Evolutionary conservation across 2,329 filamentous ascomycete genomes (phyloP).

Genomic region (Neophaeococcomyces aloes): DNA sequence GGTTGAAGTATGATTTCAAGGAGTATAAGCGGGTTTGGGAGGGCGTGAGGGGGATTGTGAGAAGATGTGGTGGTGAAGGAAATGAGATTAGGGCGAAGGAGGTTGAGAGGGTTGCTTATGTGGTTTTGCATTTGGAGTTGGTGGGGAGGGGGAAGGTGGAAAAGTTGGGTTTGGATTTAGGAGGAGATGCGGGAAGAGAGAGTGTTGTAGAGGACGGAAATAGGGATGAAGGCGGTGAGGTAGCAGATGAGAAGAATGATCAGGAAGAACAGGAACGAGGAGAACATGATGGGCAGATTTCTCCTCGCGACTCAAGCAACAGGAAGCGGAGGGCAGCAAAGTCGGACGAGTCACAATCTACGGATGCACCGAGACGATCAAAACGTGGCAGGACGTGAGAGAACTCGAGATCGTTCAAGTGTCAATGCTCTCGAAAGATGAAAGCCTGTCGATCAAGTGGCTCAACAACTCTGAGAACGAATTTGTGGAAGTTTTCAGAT

Average conservation of each 20-base stretch:
- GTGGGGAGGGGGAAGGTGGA: constrained; percentile 1
- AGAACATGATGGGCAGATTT: not conserved
- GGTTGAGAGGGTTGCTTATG: constrained; percentile 20
- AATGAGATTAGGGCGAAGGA: constrained; percentile 10
- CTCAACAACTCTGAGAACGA: not conserved
- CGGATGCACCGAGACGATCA: not conserved
- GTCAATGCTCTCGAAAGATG: not conserved
- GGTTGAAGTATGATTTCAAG: constrained; percentile 32
- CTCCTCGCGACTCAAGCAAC: no score
- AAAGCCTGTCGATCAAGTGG: constrained; percentile 2
- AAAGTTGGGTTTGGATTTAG: not conserved
- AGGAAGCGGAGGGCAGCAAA: not conserved
- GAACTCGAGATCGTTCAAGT: not conserved
- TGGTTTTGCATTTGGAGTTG: constrained; percentile 16
- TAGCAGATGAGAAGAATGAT: not conserved
- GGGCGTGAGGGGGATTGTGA: constrained; percentile 9
- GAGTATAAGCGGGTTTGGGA: constrained; percentile 27
- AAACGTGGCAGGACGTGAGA: constrained; percentile 1
- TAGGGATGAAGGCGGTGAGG: not conserved
- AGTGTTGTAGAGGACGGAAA: not conserved
- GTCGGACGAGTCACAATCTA: no score
- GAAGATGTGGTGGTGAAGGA: constrained; percentile 10
- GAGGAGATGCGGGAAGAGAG: not conserved
- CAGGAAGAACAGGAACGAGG: not conserved
- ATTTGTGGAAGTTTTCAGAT: not conserved